Evolutionary conservation across 306 rosid genomes (phyloP).

Genomic region (Mimosa bimucronata): DNA sequence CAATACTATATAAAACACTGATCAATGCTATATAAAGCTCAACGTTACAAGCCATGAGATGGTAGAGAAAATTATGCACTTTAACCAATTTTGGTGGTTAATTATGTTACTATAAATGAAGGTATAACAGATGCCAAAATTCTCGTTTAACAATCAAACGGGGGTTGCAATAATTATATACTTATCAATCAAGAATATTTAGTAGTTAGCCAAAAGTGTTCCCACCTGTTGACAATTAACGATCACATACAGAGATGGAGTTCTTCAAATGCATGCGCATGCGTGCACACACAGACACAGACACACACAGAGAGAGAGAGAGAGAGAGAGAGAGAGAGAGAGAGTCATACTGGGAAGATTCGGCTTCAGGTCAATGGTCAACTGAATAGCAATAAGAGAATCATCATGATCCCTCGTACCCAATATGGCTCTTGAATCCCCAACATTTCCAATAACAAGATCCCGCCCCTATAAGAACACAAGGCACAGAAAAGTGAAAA

Average conservation of each 20-base stretch:
- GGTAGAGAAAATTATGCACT: neutral
- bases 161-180: neutral
- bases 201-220: neutral
- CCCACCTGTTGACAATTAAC: neutral
- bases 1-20: neutral
- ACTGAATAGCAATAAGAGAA: conserved; percentile 63
- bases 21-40: neutral
- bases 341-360: conserved; percentile 68
- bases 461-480: conserved; percentile 57
- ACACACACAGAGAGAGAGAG: no score
- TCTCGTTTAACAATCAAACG: neutral
- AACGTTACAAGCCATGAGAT: neutral
- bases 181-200: neutral
- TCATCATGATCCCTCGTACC: conserved; percentile 59
- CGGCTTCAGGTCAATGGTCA: conserved; percentile 86
- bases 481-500: conserved; percentile 27
- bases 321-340: conserved; percentile 26
- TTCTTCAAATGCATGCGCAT: conserved; percentile 6
- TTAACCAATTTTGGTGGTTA: neutral
- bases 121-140: neutral
- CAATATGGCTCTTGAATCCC: conserved; percentile 66
- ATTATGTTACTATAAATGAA: neutral
- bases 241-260: conserved; percentile 13
- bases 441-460: conserved; percentile 66
- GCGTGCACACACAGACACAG: neutral